phyloP scores from a whole-genome alignment of 345 rosid genomes.

The Diplotaxis tenuifolia region DNA sequence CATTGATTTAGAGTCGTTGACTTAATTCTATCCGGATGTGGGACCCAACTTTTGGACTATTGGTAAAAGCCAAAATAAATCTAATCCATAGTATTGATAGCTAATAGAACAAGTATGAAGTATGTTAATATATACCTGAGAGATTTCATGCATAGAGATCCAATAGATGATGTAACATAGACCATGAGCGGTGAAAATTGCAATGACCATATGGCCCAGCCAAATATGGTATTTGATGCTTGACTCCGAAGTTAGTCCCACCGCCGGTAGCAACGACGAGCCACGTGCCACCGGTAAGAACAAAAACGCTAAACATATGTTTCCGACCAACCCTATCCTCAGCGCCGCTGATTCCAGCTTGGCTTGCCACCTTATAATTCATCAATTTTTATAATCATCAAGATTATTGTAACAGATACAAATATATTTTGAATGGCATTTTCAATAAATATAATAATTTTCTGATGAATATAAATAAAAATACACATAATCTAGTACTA shows the following conservation, averaged over 20 bases:
- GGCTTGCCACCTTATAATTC: constrained; percentile 66
- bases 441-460: not conserved
- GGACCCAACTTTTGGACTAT: constrained; percentile 1
- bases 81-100: not conserved
- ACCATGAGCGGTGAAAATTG: constrained; percentile 65
- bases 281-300: constrained; percentile 86
- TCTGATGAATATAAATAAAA: not conserved
- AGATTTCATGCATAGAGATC: constrained; percentile 37
- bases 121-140: constrained; percentile 45
- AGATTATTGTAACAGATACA: too few species aligned
- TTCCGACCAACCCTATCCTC: constrained; percentile 58
- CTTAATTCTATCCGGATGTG: not conserved
- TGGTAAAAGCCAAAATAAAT: not conserved
- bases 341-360: constrained; percentile 41
- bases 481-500: not conserved
- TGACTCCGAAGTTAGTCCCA: constrained; percentile 75
- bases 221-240: constrained; percentile 93
- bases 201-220: constrained; percentile 75
- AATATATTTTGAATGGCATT: not conserved
- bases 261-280: constrained; percentile 59
- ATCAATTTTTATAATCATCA: too few species aligned
- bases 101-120: not conserved
- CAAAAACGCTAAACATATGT: constrained; percentile 57
- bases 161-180: constrained; percentile 50
- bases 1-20: not conserved